These are phyloP conservation scores for Claviceps lovelessii DNA, from an alignment of 2,329 filamentous ascomycete genomes.

Conservation along the genomic window DNA sequence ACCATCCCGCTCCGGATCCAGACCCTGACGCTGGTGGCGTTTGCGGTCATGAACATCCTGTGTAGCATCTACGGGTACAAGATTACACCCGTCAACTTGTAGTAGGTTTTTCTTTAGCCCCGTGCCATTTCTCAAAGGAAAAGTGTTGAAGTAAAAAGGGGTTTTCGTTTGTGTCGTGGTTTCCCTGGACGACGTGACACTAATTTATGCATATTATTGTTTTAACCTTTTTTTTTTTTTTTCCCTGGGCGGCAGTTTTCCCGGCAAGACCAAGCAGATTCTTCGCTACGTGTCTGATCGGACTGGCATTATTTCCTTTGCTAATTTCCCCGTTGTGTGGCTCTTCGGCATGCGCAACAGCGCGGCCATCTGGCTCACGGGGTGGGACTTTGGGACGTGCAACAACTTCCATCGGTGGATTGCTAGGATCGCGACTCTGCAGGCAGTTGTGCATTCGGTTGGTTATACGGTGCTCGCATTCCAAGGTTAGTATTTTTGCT, in stretches of 20 bases:
- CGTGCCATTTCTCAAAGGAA: neutral
- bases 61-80: conserved; percentile 24
- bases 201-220: neutral
- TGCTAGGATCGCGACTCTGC: conserved; percentile 45
- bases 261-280: conserved; percentile 18
- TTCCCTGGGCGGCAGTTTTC: conserved; percentile 17
- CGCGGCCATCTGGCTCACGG: conserved; percentile 49
- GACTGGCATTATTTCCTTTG: conserved; percentile 48
- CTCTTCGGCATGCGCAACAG: conserved; percentile 56
- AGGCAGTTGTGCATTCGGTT: conserved; percentile 49
- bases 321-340: conserved; percentile 51
- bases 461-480: conserved; percentile 38
- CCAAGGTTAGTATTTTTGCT: conserved; percentile 13
- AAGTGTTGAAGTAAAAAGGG: neutral
- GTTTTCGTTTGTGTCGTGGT: neutral
- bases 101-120: conserved; percentile 17
- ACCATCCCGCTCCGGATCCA: conserved; percentile 31
- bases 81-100: conserved; percentile 24
- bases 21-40: conserved; percentile 23
- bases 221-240: too few species aligned
- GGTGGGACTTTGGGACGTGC: conserved; percentile 53
- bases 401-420: conserved; percentile 55
- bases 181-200: neutral
- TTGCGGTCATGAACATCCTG: conserved; percentile 24
- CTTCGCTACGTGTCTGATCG: conserved; percentile 47